Evolutionary conservation across 805 yeast genomes (phyloP).

Genomic region (Hanseniaspora hatyaiensis): DNA sequence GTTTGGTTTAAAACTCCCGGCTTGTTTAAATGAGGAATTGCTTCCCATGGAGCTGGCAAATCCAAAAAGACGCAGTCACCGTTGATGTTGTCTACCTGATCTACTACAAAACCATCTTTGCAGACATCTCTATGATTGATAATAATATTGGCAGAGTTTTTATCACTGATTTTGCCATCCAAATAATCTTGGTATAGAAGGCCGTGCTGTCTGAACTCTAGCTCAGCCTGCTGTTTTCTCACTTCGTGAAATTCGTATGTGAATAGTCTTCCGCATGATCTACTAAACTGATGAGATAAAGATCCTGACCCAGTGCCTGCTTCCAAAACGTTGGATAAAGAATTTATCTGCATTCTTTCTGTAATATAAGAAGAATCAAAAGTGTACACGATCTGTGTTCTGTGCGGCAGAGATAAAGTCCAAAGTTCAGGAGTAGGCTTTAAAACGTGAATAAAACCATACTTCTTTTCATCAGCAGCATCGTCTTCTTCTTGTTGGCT

Average conservation of each 20-base stretch:
- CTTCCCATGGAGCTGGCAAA: conserved; percentile 94
- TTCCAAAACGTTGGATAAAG: conserved; percentile 75
- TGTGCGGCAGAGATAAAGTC: conserved; percentile 90
- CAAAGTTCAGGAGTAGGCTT: conserved; percentile 93
- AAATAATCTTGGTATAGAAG: conserved; percentile 28
- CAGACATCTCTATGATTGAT: conserved; percentile 91
- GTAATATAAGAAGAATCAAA: conserved; percentile 88
- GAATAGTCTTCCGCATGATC: conserved; percentile 69
- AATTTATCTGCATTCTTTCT: conserved; percentile 62
- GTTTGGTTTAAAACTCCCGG: conserved; percentile 41
- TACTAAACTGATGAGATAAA: conserved; percentile 81
- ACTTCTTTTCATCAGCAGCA: conserved; percentile 23
- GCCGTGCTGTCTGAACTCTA: conserved; percentile 66
- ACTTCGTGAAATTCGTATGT: conserved; percentile 88
- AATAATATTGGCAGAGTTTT: conserved; percentile 36
- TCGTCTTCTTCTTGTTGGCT: conserved; percentile 1
- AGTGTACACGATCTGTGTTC: conserved; percentile 95
- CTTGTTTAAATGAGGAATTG: conserved; percentile 58
- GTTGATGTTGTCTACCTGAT: conserved; percentile 25
- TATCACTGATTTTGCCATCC: conserved; percentile 13
- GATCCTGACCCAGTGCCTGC: conserved; percentile 98
- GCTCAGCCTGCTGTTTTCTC: conserved; percentile 64
- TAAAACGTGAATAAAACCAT: conserved; percentile 74
- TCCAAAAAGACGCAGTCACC: conserved; percentile 79
- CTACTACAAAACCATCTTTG: conserved; percentile 61